phyloP scores from a whole-genome alignment of 2,329 filamentous ascomycete species.

The Emericellopsis atlantica region DNA sequence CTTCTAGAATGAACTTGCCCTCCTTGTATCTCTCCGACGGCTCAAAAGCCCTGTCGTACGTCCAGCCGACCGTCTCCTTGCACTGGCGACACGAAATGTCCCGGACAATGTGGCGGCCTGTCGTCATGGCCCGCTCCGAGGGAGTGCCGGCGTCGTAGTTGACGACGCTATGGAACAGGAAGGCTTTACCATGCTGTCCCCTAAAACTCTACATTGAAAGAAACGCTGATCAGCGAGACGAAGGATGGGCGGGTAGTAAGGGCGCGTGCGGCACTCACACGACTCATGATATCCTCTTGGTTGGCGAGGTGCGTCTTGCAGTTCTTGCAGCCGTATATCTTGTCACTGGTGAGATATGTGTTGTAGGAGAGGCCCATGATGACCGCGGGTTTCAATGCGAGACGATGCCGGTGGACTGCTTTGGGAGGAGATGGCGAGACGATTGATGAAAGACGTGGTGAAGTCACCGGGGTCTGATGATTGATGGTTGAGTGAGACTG shows the following conservation, averaged over 20 bases:
- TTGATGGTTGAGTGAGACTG: no score
- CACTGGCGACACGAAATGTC: constrained; percentile 90
- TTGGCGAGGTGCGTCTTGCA: constrained; percentile 96
- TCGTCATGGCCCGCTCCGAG: constrained; percentile 97
- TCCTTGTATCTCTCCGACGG: constrained; percentile 94
- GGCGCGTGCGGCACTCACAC: constrained; percentile 42
- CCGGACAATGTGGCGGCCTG: constrained; percentile 83
- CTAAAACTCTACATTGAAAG: constrained; percentile 67
- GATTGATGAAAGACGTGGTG: no score
- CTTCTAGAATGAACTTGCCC: constrained; percentile 93
- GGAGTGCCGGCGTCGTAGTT: constrained; percentile 76
- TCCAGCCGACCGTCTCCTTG: constrained; percentile 91
- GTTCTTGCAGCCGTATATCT: constrained; percentile 85
- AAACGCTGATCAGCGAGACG: background rate
- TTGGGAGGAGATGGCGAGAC: no score
- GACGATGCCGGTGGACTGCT: no score
- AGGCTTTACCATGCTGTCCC: constrained; percentile 95
- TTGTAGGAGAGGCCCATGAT: constrained; percentile 85
- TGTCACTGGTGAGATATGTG: constrained; percentile 72
- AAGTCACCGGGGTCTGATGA: no score
- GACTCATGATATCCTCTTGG: constrained; percentile 89
- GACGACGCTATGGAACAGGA: constrained; percentile 88
- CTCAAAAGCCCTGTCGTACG: constrained; percentile 97
- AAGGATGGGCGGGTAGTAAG: background rate
- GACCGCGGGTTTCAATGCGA: background rate